phyloP scores from a whole-genome alignment of 495 filamentous ascomycete species.

The Neurospora sublineolata region DNA sequence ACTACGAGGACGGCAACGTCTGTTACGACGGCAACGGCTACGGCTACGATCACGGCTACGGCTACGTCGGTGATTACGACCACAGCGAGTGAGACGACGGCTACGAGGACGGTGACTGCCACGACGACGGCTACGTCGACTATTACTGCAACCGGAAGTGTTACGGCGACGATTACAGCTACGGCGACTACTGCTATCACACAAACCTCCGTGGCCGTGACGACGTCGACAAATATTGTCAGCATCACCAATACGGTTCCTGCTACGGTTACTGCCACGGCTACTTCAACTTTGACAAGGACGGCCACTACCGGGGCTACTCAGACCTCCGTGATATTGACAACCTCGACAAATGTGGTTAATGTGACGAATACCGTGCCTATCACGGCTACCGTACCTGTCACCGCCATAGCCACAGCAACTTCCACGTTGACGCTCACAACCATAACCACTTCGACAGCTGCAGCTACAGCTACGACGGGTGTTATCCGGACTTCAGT shows the following conservation, averaged over 20 bases:
- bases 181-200: conserved; percentile 13
- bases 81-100: background rate
- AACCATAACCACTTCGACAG: background rate
- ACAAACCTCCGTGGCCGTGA: conserved; percentile 12
- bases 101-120: background rate
- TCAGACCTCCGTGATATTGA: background rate
- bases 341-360: background rate
- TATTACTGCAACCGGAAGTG: too few relatives aligned
- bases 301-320: background rate
- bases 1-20: background rate
- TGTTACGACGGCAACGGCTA: background rate
- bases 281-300: conserved; percentile 1
- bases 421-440: conserved; percentile 5
- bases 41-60: background rate
- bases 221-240: conserved; percentile 14
- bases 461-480: background rate
- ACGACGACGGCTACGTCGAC: background rate
- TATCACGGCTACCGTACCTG: background rate
- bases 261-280: conserved; percentile 6
- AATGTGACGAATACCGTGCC: background rate
- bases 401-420: background rate
- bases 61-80: background rate
- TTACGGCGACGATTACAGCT: background rate
- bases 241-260: conserved; percentile 12
- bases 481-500: background rate